Percentiles rank a stretch among this genome's conserved stretches.
phyloP scores from a whole-genome alignment of 441 rosid genomes.

The Cnidoscolus chayamansa region DNA sequence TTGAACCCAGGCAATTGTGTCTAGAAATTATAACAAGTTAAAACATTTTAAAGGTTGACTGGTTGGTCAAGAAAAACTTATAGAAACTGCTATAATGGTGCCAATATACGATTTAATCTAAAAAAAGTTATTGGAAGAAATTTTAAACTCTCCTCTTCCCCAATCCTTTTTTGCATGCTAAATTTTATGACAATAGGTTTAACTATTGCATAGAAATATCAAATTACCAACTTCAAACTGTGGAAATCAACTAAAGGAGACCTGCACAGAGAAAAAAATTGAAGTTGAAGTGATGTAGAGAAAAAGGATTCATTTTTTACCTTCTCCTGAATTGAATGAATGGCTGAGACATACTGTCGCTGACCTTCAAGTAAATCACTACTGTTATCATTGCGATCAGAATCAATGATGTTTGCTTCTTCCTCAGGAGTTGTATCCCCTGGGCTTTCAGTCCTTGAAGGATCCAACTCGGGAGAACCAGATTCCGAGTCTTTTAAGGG shows the following conservation, averaged over 20 bases:
- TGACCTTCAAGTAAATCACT: conserved; percentile 94
- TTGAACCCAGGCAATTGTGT: neutral
- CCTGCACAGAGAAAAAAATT: conserved; percentile 13
- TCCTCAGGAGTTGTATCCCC: conserved; percentile 55
- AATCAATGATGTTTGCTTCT: conserved; percentile 56
- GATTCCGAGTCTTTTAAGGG: conserved; percentile 59
- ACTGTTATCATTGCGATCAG: conserved; percentile 77
- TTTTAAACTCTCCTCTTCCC: no score
- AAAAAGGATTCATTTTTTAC: conserved; percentile 37
- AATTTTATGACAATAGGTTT: no score
- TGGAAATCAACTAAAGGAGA: conserved; percentile 10
- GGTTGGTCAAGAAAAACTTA: no score
- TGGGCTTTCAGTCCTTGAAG: conserved; percentile 64
- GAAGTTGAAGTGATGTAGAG: conserved; percentile 9
- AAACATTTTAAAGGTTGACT: neutral
- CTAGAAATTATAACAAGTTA: neutral
- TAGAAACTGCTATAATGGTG: no score
- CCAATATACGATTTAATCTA: no score
- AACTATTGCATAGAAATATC: no score
- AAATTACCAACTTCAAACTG: neutral
- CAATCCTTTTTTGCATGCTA: no score
- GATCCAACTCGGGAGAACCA: conserved; percentile 70
- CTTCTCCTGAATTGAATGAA: conserved; percentile 94
- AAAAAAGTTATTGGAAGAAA: no score
- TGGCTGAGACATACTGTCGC: conserved; percentile 93